Conservation (phyloP, 2,329 filamentous ascomycete species). For the Fusarium buxicola region DNA sequence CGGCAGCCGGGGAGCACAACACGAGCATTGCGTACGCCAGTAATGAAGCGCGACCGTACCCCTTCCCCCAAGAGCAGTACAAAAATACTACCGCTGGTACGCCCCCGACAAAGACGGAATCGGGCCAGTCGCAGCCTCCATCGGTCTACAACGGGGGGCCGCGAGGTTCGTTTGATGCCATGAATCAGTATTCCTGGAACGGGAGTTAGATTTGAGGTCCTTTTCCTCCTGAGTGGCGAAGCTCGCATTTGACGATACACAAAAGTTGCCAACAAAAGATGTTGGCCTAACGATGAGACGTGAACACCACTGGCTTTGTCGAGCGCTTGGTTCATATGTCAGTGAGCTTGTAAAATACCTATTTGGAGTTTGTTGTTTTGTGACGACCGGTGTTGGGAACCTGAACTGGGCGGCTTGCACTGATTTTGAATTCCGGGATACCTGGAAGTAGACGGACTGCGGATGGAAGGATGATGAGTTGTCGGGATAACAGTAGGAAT, state of each 20-base stretch:
- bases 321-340: constrained; percentile 39
- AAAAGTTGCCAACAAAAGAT: constrained; percentile 33
- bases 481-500: constrained; percentile 1
- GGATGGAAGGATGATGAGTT: constrained; percentile 8
- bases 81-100: constrained; percentile 49
- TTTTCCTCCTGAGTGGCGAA: constrained; percentile 19
- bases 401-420: constrained; percentile 40
- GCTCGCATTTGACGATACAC: constrained; percentile 38
- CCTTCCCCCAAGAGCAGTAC: constrained; percentile 61
- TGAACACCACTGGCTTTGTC: constrained; percentile 37
- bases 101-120: constrained; percentile 50
- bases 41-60: constrained; percentile 61
- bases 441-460: constrained; percentile 35
- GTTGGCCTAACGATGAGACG: constrained; percentile 38
- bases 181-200: constrained; percentile 70
- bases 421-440: constrained; percentile 38
- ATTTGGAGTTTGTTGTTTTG: constrained; percentile 38
- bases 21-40: constrained; percentile 59
- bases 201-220: constrained; percentile 52
- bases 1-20: constrained; percentile 60
- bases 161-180: constrained; percentile 60
- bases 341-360: constrained; percentile 46
- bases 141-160: constrained; percentile 54
- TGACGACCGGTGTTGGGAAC: constrained; percentile 44
- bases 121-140: constrained; percentile 55